Evolutionary conservation across 352 stramenopile species (phyloP), one percentile per base, ranked within the genome.

Genomic region (Vaucheria bursata): DNA sequence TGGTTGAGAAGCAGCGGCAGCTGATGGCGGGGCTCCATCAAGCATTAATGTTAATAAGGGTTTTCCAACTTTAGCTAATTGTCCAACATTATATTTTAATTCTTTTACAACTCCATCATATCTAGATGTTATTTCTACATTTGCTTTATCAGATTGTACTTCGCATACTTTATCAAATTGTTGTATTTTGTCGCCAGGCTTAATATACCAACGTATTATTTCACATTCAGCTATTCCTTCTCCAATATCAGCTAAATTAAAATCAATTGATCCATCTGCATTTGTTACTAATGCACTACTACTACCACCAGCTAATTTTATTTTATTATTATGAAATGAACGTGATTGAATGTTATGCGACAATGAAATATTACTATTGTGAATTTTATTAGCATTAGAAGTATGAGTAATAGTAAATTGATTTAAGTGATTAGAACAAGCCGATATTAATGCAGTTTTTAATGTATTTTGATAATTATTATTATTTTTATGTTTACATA

Each of bases 171-270:
- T 92, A 86, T 99, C 94, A 85, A 99, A 99, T 86, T 97, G 90
- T 76, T 93, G 89, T 37, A 97, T 86, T 25, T 79, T 71, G 68
- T 97, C 91, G 53, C 92, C 92, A 59, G 69, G 71, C 32, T 79
- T n/a, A 66, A 98, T 91, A 78, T 97, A 98, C 94, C 93, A 98
- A 86, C 98, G 91, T 66, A 98, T 87, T 31, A 99, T 81, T 87
- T 98, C 94, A 65, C 98, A 95, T 85, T 99, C 96, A 31, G 92
- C 90, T 84, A 99, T 99, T 18, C 96, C 96, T 83, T 99, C 96
- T 72, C 96, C 96, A 85, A 99, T 98, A 83, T 99, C 96, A 1
- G 93, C 92, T n/a, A n/a, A n/a, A n/a, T n/a, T n/a, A n/a, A n/a
- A n/a, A n/a, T n/a, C n/a, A n/a, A n/a, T n/a, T n/a, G n/a, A n/a